phyloP scores from a whole-genome alignment of 2,329 filamentous ascomycete genomes.

The Nigrograna mackinnonii region DNA sequence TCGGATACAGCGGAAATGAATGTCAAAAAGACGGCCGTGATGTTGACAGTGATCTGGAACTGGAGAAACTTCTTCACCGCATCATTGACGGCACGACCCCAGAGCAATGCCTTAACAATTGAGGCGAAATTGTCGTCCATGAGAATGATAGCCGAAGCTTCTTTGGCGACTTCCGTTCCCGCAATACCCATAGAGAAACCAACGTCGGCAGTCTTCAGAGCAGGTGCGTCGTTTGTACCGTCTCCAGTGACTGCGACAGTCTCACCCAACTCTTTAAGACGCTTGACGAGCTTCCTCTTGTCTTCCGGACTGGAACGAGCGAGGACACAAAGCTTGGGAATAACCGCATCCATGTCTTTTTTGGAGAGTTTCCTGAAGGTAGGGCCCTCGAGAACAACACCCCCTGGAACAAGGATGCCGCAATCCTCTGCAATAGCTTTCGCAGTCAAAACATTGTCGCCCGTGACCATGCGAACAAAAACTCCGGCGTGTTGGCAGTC shows the following conservation, averaged over 20 bases:
- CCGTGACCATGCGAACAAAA: constrained; percentile 82
- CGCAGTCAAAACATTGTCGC: constrained; percentile 79
- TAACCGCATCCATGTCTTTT: constrained; percentile 58
- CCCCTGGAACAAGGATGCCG: constrained; percentile 72
- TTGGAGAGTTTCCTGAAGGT: constrained; percentile 74
- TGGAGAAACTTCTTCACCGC: constrained; percentile 49
- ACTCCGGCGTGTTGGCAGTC: constrained; percentile 78
- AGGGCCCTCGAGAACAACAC: constrained; percentile 77
- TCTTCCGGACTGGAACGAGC: constrained; percentile 72
- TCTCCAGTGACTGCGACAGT: constrained; percentile 84
- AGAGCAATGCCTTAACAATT: constrained; percentile 82
- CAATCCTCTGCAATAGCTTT: constrained; percentile 79
- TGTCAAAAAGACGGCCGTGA: constrained; percentile 84
- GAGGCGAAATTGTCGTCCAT: constrained; percentile 89
- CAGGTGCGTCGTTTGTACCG: constrained; percentile 82
- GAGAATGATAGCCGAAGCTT: constrained; percentile 81
- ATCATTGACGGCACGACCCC: constrained; percentile 61
- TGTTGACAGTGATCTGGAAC: constrained; percentile 84
- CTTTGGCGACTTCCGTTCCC: constrained; percentile 82
- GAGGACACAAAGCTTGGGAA: constrained; percentile 68
- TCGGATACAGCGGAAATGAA: constrained; percentile 85
- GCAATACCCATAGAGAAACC: constrained; percentile 87
- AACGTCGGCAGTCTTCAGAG: constrained; percentile 78
- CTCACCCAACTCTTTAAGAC: constrained; percentile 69
- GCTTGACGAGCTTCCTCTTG: constrained; percentile 67